phyloP scores from a whole-genome alignment of 345 rosid species.

The Populus nigra region DNA sequence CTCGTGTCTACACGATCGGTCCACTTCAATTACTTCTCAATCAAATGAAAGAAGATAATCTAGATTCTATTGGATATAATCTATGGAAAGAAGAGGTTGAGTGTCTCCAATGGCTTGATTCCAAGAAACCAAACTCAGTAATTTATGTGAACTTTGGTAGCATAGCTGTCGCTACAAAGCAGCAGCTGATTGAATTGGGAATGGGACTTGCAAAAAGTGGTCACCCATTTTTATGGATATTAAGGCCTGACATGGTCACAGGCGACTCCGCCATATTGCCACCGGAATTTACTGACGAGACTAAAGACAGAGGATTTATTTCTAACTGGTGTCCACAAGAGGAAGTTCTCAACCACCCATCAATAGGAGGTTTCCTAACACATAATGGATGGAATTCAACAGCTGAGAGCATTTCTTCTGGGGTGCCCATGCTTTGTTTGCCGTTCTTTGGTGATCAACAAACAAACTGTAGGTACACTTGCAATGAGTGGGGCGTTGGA shows the following conservation, averaged over 20 bases:
- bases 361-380: neutral
- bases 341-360: neutral
- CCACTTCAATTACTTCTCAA: neutral
- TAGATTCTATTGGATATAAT: neutral
- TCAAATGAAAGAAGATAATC: neutral
- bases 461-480: neutral
- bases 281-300: neutral
- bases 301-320: neutral
- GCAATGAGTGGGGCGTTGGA: neutral
- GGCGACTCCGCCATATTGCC: neutral
- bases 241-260: neutral
- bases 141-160: neutral
- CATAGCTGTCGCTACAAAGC: neutral
- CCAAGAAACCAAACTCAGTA: neutral
- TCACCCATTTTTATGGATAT: neutral
- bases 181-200: neutral
- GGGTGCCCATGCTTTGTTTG: neutral
- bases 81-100: constrained; percentile 2
- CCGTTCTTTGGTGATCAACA: neutral
- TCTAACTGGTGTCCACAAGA: neutral
- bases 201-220: neutral
- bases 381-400: neutral
- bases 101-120: neutral
- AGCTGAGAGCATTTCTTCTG: neutral
- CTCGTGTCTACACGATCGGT: neutral